Conservation (phyloP, 148 eudicot genomes). For the Rhododendron simsii region DNA sequence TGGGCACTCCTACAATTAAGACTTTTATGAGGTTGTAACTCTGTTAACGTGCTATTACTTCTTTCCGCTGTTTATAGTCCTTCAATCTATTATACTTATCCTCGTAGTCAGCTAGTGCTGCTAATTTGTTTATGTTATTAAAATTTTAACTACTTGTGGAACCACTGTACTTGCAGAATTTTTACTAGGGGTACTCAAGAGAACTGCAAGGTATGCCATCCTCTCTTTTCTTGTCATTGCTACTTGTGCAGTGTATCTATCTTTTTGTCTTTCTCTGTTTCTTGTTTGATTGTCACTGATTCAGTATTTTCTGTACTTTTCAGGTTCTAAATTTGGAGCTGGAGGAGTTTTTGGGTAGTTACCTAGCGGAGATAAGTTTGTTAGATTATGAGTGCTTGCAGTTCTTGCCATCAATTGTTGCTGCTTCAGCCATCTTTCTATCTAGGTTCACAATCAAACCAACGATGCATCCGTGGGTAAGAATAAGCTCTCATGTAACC, state of each 20-base stretch:
- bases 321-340: conserved; percentile 30
- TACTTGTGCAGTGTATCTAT: neutral
- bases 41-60: neutral
- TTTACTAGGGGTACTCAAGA: neutral
- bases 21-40: conserved; percentile 47
- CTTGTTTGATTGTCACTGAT: conserved; percentile 6
- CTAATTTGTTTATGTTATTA: neutral
- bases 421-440: conserved; percentile 60
- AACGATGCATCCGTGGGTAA: conserved; percentile 3
- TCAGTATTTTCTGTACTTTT: neutral
- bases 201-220: conserved; percentile 34
- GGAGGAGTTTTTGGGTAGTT: conserved; percentile 52
- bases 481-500: neutral
- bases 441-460: conserved; percentile 46
- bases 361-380: conserved; percentile 12
- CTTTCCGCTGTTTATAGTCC: neutral
- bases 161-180: neutral
- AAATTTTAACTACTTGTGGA: neutral
- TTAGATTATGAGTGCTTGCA: conserved; percentile 41
- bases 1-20: conserved; percentile 49
- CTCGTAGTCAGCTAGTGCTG: neutral
- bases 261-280: neutral
- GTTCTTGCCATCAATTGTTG: conserved; percentile 54
- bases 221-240: neutral
- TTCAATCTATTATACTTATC: neutral